Percentiles rank a stretch among this genome's conserved stretches.
Evolutionary conservation across 2,329 filamentous ascomycete species (phyloP).

Genomic region (Tolypocladium album): DNA sequence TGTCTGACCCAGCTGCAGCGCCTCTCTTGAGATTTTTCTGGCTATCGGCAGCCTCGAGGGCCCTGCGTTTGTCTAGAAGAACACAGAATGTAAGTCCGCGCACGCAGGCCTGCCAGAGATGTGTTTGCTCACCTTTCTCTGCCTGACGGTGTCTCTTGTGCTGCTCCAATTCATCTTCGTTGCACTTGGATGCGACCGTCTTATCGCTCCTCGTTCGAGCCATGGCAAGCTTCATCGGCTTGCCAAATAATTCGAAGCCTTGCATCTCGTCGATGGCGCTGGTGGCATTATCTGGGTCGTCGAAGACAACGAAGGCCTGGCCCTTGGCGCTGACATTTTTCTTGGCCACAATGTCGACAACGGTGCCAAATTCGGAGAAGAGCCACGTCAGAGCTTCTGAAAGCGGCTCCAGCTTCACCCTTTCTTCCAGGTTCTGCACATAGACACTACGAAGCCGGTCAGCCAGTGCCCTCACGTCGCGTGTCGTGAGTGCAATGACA

Average conservation of each 20-base stretch:
- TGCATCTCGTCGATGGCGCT: constrained; percentile 81
- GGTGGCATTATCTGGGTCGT: constrained; percentile 65
- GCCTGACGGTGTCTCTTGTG: constrained; percentile 78
- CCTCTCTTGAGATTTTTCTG: constrained; percentile 64
- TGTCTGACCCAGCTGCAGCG: constrained; percentile 33
- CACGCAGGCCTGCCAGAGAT: neutral
- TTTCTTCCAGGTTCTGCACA: constrained; percentile 82
- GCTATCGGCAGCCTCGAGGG: constrained; percentile 66
- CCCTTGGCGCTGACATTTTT: constrained; percentile 86
- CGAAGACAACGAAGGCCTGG: constrained; percentile 91
- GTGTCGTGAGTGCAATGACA: constrained; percentile 64
- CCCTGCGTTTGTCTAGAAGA: constrained; percentile 61
- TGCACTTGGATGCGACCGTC: constrained; percentile 65
- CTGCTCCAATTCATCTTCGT: constrained; percentile 69
- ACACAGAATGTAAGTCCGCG: neutral
- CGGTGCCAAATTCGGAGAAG: constrained; percentile 80
- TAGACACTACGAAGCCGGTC: constrained; percentile 42
- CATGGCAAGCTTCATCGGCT: constrained; percentile 76
- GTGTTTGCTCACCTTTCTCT: constrained; percentile 64
- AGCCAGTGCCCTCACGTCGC: constrained; percentile 26
- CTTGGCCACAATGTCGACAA: constrained; percentile 80
- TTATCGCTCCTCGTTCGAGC: constrained; percentile 81
- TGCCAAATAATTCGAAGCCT: constrained; percentile 86
- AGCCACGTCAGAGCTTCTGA: constrained; percentile 63
- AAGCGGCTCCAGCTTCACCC: constrained; percentile 70